phyloP scores from a whole-genome alignment of 108 stramenopile species.

The Skeletonema marinoi region DNA sequence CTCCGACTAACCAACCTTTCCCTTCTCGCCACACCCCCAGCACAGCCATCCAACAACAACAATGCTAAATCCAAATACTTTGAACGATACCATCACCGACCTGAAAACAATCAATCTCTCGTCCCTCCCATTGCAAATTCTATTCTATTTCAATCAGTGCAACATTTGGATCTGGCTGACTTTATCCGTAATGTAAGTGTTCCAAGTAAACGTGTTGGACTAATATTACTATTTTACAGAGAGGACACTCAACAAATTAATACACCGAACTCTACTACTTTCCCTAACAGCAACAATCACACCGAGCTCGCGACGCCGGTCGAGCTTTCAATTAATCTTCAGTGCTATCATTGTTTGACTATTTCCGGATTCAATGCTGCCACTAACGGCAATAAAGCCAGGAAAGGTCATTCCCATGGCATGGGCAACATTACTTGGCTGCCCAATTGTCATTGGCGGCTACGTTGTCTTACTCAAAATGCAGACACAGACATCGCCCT shows the following conservation, averaged over 20 bases:
- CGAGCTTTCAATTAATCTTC: conserved; percentile 52
- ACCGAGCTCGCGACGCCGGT: conserved; percentile 25
- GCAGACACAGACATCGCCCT: conserved; percentile 57
- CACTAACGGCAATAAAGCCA: conserved; percentile 69
- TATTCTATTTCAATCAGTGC: conserved; percentile 64
- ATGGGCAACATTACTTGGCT: conserved; percentile 56
- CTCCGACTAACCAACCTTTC: no score
- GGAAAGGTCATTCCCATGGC: conserved; percentile 59
- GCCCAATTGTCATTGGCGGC: conserved; percentile 49
- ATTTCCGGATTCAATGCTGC: conserved; percentile 53
- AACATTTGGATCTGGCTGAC: conserved; percentile 57
- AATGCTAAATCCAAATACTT: background rate
- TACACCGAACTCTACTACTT: conserved; percentile 1
- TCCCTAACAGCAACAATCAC: conserved; percentile 9
- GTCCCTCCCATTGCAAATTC: conserved; percentile 58
- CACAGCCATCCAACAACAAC: no score
- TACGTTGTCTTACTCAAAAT: conserved; percentile 61
- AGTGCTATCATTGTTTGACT: conserved; percentile 54
- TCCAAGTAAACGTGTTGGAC: conserved; percentile 51
- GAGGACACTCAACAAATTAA: no score
- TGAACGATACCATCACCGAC: background rate
- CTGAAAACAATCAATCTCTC: conserved; percentile 35
- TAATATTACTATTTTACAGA: background rate
- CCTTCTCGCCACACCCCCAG: no score
- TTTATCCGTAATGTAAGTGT: conserved; percentile 53